phyloP scores from a whole-genome alignment of 169 alveolate genomes.

The Eimeria falciformis region DNA sequence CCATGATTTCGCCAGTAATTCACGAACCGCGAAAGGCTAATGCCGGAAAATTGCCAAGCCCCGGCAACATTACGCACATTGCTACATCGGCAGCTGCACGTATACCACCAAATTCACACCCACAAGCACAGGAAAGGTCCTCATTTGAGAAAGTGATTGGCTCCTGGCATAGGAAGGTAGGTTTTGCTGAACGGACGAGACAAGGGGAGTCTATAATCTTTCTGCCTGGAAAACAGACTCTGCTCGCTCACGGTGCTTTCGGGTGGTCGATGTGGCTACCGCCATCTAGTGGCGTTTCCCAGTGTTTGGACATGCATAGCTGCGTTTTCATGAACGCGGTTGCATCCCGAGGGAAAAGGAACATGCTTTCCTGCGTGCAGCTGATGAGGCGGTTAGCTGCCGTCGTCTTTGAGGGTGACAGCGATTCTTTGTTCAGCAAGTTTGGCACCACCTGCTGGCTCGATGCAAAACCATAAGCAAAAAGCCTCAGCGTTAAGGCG shows the following conservation, averaged over 20 bases:
- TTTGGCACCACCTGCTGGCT: constrained; percentile 26
- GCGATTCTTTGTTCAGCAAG: not conserved
- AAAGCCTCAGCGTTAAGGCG: constrained; percentile 56
- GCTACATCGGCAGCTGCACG: constrained; percentile 66
- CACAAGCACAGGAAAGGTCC: not conserved
- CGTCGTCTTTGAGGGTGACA: constrained; percentile 10
- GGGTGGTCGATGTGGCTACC: constrained; percentile 78
- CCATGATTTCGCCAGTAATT: constrained; percentile 76
- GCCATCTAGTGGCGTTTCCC: constrained; percentile 78
- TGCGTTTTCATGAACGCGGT: constrained; percentile 43
- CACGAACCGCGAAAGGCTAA: constrained; percentile 65
- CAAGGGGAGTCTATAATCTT: too few species aligned
- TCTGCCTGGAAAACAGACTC: not conserved
- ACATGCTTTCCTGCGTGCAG: constrained; percentile 71
- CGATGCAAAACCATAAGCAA: constrained; percentile 73
- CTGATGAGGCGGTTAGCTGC: constrained; percentile 66
- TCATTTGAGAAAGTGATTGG: not conserved
- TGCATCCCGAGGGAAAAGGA: constrained; percentile 72
- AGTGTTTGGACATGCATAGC: constrained; percentile 71
- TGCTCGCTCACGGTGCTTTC: constrained; percentile 64
- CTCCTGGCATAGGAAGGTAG: not conserved
- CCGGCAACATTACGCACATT: constrained; percentile 69
- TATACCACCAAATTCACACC: not conserved
- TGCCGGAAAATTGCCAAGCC: constrained; percentile 77
- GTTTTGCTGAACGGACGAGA: too few species aligned